phyloP scores from a whole-genome alignment of 2,329 filamentous ascomycete genomes.

The Coniella lustricola region DNA sequence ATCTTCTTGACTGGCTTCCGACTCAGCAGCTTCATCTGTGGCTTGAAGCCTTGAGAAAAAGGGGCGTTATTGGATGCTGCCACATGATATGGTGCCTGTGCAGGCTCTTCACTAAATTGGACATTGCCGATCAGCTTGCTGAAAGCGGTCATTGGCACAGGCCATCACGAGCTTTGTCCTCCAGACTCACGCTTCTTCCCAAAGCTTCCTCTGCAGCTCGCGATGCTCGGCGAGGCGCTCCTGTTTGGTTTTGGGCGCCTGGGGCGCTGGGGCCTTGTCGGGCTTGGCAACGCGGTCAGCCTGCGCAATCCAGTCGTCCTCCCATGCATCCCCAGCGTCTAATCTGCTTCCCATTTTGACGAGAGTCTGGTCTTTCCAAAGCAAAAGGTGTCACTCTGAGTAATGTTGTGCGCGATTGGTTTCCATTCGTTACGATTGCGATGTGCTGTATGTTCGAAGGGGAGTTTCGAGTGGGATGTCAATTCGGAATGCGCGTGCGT shows the following conservation, averaged over 20 bases:
- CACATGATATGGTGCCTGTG: conserved; percentile 70
- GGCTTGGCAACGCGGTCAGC: conserved; percentile 52
- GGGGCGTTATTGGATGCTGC: conserved; percentile 47
- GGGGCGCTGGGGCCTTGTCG: conserved; percentile 29
- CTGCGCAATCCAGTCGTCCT: conserved; percentile 76
- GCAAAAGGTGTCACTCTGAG: background rate
- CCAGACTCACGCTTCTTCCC: conserved; percentile 74
- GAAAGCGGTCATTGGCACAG: background rate
- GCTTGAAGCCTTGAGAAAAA: conserved; percentile 64
- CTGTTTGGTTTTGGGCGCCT: conserved; percentile 55
- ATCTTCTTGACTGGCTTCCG: conserved; percentile 65
- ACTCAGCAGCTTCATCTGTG: conserved; percentile 75
- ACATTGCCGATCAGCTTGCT: conserved; percentile 8
- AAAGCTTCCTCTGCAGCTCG: conserved; percentile 77
- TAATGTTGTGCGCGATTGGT: background rate
- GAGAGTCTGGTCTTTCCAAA: background rate
- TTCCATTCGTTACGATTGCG: too few relatives aligned
- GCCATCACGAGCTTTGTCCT: background rate
- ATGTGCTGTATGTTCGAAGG: too few relatives aligned
- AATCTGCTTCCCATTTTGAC: conserved; percentile 39
- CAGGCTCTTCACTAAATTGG: conserved; percentile 63
- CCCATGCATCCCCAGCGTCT: conserved; percentile 70
- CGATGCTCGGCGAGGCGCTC: conserved; percentile 74
- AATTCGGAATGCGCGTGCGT: too few relatives aligned
- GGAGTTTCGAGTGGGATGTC: too few relatives aligned